These are phyloP conservation scores for Vitis hybrid DNA, from an alignment of 177 flowering plant species.

Conservation along the genomic window DNA sequence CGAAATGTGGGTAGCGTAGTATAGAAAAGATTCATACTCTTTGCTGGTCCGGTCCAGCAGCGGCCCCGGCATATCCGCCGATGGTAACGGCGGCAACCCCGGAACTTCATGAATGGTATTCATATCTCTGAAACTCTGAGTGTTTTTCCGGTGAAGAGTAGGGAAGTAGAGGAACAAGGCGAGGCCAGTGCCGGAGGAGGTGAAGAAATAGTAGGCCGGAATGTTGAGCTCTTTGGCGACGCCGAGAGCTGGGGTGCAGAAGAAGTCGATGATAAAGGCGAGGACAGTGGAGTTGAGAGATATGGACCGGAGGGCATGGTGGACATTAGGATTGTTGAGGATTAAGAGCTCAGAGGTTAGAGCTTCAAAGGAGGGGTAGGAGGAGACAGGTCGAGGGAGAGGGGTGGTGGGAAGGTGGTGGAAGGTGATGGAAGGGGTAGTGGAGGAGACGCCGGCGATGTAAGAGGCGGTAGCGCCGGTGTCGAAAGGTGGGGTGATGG, in stretches of 20 bases:
- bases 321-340: conserved; percentile 29
- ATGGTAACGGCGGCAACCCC: conserved; percentile 25
- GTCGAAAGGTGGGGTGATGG: conserved; percentile 15
- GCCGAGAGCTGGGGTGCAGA: conserved; percentile 31
- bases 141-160: conserved; percentile 24
- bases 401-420: conserved; percentile 25
- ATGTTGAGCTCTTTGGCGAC: conserved; percentile 27
- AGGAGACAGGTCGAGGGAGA: conserved; percentile 25
- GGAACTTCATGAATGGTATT: conserved; percentile 22
- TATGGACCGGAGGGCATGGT: conserved; percentile 28
- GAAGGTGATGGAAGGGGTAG: conserved; percentile 24
- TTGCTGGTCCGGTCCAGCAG: conserved; percentile 16
- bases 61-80: conserved; percentile 23
- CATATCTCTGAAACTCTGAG: conserved; percentile 27
- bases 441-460: conserved; percentile 27
- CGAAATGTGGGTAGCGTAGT: neutral
- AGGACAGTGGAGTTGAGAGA: conserved; percentile 20
- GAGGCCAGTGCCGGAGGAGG: conserved; percentile 34
- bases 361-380: neutral
- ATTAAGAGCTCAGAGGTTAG: conserved; percentile 16
- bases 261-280: conserved; percentile 50
- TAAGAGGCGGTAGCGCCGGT: conserved; percentile 3
- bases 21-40: conserved; percentile 19
- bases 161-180: conserved; percentile 32
- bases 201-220: conserved; percentile 43